These are phyloP conservation scores for Senna tora DNA, from an alignment of 306 rosid species.

Conservation along the genomic window DNA sequence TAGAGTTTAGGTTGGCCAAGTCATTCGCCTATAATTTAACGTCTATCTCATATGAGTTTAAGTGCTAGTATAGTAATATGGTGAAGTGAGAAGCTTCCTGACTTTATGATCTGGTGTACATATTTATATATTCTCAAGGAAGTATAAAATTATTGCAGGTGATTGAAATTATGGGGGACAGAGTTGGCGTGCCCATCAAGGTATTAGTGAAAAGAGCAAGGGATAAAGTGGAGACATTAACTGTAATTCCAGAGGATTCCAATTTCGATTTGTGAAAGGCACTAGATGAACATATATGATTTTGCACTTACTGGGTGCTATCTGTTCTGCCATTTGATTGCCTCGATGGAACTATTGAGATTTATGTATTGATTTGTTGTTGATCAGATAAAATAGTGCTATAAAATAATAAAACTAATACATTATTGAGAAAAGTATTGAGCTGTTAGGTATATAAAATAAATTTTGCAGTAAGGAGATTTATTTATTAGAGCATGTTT, in stretches of 20 bases:
- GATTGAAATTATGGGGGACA: slow-evolving; percentile 74
- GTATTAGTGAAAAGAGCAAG: slow-evolving; percentile 61
- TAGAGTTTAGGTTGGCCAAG: not conserved
- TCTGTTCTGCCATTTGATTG: no score
- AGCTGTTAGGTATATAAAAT: no score
- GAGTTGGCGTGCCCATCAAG: slow-evolving; percentile 67
- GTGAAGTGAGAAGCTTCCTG: not conserved
- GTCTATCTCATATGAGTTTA: not conserved
- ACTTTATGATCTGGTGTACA: slow-evolving; percentile 6
- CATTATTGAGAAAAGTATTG: no score
- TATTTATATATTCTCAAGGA: slow-evolving; percentile 12
- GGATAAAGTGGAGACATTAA: slow-evolving; percentile 53
- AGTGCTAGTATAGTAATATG: not conserved
- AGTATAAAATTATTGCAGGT: slow-evolving; percentile 53
- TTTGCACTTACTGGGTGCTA: not conserved
- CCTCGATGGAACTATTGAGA: no score
- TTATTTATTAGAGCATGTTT: not conserved
- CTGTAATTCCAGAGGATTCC: slow-evolving; percentile 74
- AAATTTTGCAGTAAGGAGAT: no score
- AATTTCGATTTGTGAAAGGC: slow-evolving; percentile 51
- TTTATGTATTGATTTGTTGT: no score
- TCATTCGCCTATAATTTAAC: not conserved
- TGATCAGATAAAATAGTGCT: no score
- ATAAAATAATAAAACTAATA: no score
- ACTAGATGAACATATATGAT: not conserved